These are phyloP conservation scores for Diplodia mutila DNA, from an alignment of 2,329 filamentous ascomycete genomes.

Conservation along the genomic window DNA sequence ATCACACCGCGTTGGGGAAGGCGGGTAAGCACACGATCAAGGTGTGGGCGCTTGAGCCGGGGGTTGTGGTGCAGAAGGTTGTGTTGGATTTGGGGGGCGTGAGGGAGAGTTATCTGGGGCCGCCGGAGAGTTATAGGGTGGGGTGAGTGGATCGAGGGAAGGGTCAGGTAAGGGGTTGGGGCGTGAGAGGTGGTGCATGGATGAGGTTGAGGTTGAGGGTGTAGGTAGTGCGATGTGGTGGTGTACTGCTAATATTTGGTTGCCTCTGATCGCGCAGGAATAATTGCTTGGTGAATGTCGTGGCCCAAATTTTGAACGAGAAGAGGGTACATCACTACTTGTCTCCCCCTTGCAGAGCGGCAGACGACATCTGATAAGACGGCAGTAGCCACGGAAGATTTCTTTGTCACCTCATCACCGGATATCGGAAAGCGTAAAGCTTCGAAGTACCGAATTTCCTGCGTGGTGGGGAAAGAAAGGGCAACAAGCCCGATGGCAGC, in stretches of 20 bases:
- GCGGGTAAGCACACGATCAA: constrained; percentile 49
- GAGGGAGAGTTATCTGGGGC: constrained; percentile 59
- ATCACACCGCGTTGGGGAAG: constrained; percentile 32
- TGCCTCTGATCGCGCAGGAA: too few relatives aligned
- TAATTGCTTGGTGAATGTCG: too few relatives aligned
- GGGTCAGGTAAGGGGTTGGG: too few relatives aligned
- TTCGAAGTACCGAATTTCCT: too few relatives aligned
- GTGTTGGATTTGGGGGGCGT: constrained; percentile 61
- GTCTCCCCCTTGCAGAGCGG: too few relatives aligned
- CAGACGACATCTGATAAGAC: background rate
- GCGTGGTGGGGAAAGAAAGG: background rate
- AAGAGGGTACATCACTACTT: too few relatives aligned
- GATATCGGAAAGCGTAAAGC: background rate
- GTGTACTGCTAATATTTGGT: too few relatives aligned
- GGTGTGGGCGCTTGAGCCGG: constrained; percentile 52
- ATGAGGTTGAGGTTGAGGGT: too few relatives aligned
- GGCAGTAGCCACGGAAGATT: background rate
- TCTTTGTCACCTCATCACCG: background rate
- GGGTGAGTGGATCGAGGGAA: background rate
- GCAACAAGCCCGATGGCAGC: too few relatives aligned
- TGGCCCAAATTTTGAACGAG: too few relatives aligned
- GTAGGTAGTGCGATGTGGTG: too few relatives aligned
- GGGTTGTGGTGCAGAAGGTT: constrained; percentile 53
- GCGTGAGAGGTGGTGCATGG: too few relatives aligned
- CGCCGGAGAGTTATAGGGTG: constrained; percentile 53